These are phyloP conservation scores for Leptodermis oblonga DNA, from an alignment of 257 asterid species.

Conservation along the genomic window DNA sequence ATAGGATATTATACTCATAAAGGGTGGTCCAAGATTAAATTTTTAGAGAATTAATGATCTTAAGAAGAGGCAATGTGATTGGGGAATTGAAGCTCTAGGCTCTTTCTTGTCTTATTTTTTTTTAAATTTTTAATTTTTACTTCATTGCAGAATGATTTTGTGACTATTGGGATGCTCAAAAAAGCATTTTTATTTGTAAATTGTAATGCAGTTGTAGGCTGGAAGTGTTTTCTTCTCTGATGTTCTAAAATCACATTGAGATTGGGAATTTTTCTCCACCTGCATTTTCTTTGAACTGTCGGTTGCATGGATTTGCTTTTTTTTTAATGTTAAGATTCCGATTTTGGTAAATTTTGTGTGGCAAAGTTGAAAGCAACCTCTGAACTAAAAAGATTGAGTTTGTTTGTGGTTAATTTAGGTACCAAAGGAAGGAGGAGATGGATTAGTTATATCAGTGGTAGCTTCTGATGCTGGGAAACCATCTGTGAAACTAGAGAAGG, in stretches of 20 bases:
- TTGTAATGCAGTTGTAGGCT: neutral
- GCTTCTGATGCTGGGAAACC: slow-evolving; percentile 88
- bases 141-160: neutral
- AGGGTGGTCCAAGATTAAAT: neutral
- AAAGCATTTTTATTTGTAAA: neutral
- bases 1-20: neutral
- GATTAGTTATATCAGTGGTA: slow-evolving; percentile 68
- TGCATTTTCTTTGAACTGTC: slow-evolving; percentile 10
- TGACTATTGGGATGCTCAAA: neutral
- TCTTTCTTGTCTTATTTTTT: neutral
- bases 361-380: neutral
- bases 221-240: neutral
- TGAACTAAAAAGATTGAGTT: slow-evolving; percentile 5
- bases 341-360: neutral
- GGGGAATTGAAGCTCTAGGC: neutral
- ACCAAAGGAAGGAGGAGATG: slow-evolving; percentile 52
- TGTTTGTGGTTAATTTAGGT: slow-evolving; percentile 29
- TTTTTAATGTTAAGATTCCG: neutral
- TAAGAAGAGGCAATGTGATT: slow-evolving; percentile 9
- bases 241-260: neutral
- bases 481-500: slow-evolving; percentile 64
- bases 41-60: neutral
- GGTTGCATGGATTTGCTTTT: neutral
- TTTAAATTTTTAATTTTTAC: neutral
- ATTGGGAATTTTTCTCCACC: slow-evolving; percentile 2